Conservation (phyloP, 495 filamentous ascomycete genomes). For the Hypoxylon lenormandii region DNA sequence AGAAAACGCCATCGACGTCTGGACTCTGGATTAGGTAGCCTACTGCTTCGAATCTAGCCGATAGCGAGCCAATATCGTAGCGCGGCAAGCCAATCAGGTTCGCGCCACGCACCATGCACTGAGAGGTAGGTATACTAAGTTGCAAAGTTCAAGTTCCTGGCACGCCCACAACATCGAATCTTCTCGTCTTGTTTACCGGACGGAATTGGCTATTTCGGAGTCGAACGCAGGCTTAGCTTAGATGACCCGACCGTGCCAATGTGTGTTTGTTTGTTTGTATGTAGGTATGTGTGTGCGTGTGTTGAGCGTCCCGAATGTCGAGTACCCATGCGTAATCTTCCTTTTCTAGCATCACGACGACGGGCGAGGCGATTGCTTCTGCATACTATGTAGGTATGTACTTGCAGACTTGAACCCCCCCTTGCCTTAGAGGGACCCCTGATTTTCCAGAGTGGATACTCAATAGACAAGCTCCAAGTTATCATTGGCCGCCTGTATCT, state of each 20-base stretch:
- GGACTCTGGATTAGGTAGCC: conserved; percentile 31
- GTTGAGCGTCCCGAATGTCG: conserved; percentile 3
- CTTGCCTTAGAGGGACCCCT: conserved; percentile 45
- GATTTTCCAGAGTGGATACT: conserved; percentile 36
- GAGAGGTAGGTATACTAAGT: neutral
- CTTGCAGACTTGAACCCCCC: conserved; percentile 29
- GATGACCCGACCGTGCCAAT: neutral
- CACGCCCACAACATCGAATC: neutral
- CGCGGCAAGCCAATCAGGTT: conserved; percentile 33
- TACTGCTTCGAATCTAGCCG: conserved; percentile 25
- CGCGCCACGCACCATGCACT: conserved; percentile 19
- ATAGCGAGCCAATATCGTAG: conserved; percentile 34
- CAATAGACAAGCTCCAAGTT: conserved; percentile 14
- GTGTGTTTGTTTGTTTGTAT: too few species aligned
- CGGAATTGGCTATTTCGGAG: conserved; percentile 12
- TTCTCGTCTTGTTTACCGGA: too few species aligned
- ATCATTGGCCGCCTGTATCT: conserved; percentile 45
- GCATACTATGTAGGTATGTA: too few species aligned
- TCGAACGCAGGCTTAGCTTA: conserved; percentile 2
- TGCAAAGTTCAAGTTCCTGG: neutral
- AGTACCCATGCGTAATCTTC: conserved; percentile 19
- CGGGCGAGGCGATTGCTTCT: conserved; percentile 24
- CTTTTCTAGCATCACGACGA: conserved; percentile 25
- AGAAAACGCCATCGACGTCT: conserved; percentile 40
- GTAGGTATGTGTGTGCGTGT: neutral